Conservation (phyloP, 83 land plant genomes). For the Diphasiastrum complanatum region DNA sequence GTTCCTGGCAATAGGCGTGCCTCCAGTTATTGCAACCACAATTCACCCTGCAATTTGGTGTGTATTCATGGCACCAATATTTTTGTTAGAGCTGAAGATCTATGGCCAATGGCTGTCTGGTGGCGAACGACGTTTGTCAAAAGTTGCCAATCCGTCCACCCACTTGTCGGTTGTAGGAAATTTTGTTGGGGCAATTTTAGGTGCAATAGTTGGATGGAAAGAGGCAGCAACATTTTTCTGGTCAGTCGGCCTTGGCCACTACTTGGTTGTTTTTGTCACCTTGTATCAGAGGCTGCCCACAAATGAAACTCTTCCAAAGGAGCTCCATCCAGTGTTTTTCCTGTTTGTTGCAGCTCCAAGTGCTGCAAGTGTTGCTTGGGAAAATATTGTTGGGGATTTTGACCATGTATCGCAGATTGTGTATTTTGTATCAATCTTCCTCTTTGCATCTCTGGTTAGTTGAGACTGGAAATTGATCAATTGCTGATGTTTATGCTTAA, state of each 20-base stretch:
- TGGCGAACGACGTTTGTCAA: slow-evolving; percentile 1
- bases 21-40: not conserved
- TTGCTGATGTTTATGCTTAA: too few species aligned
- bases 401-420: not conserved
- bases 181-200: not conserved
- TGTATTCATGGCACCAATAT: not conserved
- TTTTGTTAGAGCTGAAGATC: slow-evolving; percentile 1
- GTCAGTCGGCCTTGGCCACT: not conserved
- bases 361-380: not conserved
- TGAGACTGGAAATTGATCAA: too few species aligned
- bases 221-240: not conserved
- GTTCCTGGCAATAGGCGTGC: slow-evolving; percentile 6
- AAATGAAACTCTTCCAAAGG: too few species aligned
- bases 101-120: slow-evolving; percentile 6
- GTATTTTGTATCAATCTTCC: not conserved
- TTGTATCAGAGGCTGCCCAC: too few species aligned
- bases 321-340: slow-evolving; percentile 9
- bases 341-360: too few species aligned
- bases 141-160: slow-evolving; percentile 8
- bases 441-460: not conserved
- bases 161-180: slow-evolving; percentile 6
- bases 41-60: slow-evolving; percentile 1
- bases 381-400: not conserved
- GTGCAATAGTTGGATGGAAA: not conserved
- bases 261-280: too few species aligned